A percentile compares a stretch with the other conserved stretches of the same genome.
phyloP scores from a whole-genome alignment of 176 grass and related monocot species.

The Dactylis glomerata region DNA sequence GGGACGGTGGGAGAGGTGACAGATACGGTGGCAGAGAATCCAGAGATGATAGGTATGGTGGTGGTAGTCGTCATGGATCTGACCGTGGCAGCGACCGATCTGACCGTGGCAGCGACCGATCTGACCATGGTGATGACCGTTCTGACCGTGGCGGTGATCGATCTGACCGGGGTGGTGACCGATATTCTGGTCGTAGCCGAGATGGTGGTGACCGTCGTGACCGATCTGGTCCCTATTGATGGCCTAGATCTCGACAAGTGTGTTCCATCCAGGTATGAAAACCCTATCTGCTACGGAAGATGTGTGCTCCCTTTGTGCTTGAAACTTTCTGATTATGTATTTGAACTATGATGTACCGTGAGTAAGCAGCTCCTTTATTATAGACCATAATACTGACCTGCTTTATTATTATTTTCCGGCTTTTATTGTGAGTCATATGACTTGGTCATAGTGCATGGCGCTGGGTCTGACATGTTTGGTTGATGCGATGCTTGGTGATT shows the following conservation, averaged over 20 bases:
- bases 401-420: conserved; percentile 46
- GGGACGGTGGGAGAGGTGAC: conserved; percentile 57
- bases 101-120: conserved; percentile 21
- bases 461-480: conserved; percentile 40
- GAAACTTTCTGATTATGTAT: conserved; percentile 32
- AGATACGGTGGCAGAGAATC: conserved; percentile 43
- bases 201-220: conserved; percentile 60
- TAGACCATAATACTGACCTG: conserved; percentile 44
- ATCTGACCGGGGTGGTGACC: conserved; percentile 65
- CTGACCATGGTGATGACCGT: conserved; percentile 50
- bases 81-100: conserved; percentile 60
- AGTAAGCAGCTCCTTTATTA: conserved; percentile 44
- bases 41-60: conserved; percentile 63
- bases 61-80: conserved; percentile 50
- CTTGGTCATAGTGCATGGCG: conserved; percentile 38
- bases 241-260: conserved; percentile 24
- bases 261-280: conserved; percentile 50
- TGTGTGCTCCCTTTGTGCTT: conserved; percentile 20
- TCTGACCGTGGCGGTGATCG: conserved; percentile 41
- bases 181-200: conserved; percentile 62
- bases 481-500: conserved; percentile 31
- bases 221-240: conserved; percentile 69
- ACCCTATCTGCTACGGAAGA: conserved; percentile 32
- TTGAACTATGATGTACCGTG: conserved; percentile 41
- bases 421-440: conserved; percentile 49